Evolutionary conservation across 495 filamentous ascomycete species (phyloP), one percentile per base, ranked within the genome.

Genomic region (Astrothelium macrocarpum): DNA sequence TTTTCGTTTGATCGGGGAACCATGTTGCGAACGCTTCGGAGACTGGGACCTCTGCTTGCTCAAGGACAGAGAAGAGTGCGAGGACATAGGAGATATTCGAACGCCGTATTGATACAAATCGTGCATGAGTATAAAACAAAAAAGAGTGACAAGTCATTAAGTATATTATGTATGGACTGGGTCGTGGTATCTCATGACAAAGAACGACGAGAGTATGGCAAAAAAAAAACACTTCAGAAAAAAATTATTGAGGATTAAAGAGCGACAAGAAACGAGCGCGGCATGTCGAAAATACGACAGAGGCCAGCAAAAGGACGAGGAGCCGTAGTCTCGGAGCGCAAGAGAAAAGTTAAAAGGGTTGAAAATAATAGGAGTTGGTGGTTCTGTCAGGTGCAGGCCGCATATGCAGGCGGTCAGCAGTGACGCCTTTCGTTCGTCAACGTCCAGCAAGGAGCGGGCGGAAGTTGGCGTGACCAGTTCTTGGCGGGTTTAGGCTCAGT

Each of bases 1-100:
- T 23, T 70, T 62, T 59, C 76, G 69, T 63, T 58, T 70, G n/a
- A 49, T 26, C n/a, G 34, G 43, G 10, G 45, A 49, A 49, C 45
- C n/a, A 20, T 49, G 45, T 20, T 49, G 45, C 45, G 45, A 49
- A 49, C 45, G 45, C 45, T 49, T 49, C 14, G 45, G 45, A 12
- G 45, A 49, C 23, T 12, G 45, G 14, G 45, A 49, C 45, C 45
- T 49, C 45, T 12, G 45, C 18, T 49, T 49, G 45, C 45, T 49
- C 16, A 20, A 18, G 23, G 59, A 61, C 59, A 61, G 28, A 18
- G 23, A 32, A 23, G 34, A 62, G 32, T 14, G 11, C 34, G 60
- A 46, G 46, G 25, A 46, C 42, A 39, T 31, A 62, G 42, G n/a
- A 32, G 46, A 49, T 46, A 39, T 10, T n/a, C 60, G 39, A 49